phyloP scores from a whole-genome alignment of 1,284 basidiomycete species.

The Microstroma glucosiphilum region DNA sequence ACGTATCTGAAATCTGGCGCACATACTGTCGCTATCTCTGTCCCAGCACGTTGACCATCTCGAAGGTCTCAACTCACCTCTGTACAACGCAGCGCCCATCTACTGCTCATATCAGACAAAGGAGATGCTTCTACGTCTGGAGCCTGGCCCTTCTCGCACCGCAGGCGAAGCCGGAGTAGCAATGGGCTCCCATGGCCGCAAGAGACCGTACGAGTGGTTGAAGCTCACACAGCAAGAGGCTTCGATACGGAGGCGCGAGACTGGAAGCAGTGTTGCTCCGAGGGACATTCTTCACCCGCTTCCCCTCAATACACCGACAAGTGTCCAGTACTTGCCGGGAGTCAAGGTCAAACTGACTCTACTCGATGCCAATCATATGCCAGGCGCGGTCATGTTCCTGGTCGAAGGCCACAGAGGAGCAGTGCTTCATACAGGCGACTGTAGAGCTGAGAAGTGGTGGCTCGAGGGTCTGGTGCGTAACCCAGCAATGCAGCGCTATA shows the following conservation, averaged over 20 bases:
- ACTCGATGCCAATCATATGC: slow-evolving; percentile 88
- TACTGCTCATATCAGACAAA: slow-evolving; percentile 37
- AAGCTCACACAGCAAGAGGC: slow-evolving; percentile 23
- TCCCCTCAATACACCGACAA: slow-evolving; percentile 59
- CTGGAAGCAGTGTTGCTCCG: slow-evolving; percentile 16
- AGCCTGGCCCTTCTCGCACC: slow-evolving; percentile 14
- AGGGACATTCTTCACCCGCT: slow-evolving; percentile 27
- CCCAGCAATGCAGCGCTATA: slow-evolving; percentile 65
- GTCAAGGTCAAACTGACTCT: slow-evolving; percentile 65
- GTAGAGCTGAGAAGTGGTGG: slow-evolving; percentile 76
- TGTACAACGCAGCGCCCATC: slow-evolving; percentile 27
- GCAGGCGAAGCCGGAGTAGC: slow-evolving; percentile 25
- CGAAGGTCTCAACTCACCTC: slow-evolving; percentile 29
- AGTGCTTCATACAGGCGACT: slow-evolving; percentile 84
- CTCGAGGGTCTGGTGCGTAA: slow-evolving; percentile 64
- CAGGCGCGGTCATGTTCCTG: slow-evolving; percentile 86
- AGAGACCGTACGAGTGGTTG: slow-evolving; percentile 30
- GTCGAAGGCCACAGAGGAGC: slow-evolving; percentile 68
- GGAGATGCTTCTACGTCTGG: slow-evolving; percentile 32
- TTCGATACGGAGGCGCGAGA: slow-evolving; percentile 15
- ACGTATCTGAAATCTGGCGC: background rate
- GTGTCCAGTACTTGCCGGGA: slow-evolving; percentile 60
- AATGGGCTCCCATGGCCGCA: slow-evolving; percentile 17
- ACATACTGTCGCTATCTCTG: background rate
- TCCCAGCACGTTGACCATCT: slow-evolving; percentile 40